Percentiles rank a stretch among this genome's conserved stretches.
Evolutionary conservation across 441 rosid species (phyloP).

Genomic region (Erysimum cheiri): DNA sequence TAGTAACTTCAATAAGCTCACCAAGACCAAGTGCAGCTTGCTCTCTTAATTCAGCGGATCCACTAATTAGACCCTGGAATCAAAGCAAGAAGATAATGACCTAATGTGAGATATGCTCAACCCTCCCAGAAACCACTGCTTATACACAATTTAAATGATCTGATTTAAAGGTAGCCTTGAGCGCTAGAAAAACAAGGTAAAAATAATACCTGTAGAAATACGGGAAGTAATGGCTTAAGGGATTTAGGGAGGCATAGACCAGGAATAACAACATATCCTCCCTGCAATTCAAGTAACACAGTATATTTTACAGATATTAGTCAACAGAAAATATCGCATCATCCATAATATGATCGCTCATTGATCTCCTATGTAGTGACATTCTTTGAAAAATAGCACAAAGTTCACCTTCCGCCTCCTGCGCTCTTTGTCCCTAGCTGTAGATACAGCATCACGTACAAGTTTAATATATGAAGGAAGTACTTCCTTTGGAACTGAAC

Average conservation of each 20-base stretch:
- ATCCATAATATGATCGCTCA: neutral
- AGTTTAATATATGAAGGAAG: constrained; percentile 90
- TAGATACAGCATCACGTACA: constrained; percentile 97
- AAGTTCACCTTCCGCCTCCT: constrained; percentile 81
- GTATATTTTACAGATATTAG: constrained; percentile 1
- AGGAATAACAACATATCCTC: constrained; percentile 89
- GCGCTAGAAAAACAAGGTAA: constrained; percentile 13
- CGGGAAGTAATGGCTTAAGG: constrained; percentile 95
- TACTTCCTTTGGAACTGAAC: constrained; percentile 95
- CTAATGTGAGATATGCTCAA: constrained; percentile 7
- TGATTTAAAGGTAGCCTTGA: constrained; percentile 48
- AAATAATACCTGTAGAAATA: constrained; percentile 82
- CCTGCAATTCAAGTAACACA: constrained; percentile 60
- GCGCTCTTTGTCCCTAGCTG: constrained; percentile 95
- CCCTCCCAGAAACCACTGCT: neutral
- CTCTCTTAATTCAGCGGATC: constrained; percentile 95
- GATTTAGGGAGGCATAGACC: constrained; percentile 98
- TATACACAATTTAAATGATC: constrained; percentile 18
- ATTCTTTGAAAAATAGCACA: constrained; percentile 22
- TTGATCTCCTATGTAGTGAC: neutral
- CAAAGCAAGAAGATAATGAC: constrained; percentile 9
- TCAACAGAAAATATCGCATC: constrained; percentile 24
- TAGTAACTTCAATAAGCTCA: constrained; percentile 97
- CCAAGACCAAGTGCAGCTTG: constrained; percentile 99
- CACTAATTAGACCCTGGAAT: constrained; percentile 83